phyloP scores from a whole-genome alignment of 345 rosid species.

The Laguncularia racemosa region DNA sequence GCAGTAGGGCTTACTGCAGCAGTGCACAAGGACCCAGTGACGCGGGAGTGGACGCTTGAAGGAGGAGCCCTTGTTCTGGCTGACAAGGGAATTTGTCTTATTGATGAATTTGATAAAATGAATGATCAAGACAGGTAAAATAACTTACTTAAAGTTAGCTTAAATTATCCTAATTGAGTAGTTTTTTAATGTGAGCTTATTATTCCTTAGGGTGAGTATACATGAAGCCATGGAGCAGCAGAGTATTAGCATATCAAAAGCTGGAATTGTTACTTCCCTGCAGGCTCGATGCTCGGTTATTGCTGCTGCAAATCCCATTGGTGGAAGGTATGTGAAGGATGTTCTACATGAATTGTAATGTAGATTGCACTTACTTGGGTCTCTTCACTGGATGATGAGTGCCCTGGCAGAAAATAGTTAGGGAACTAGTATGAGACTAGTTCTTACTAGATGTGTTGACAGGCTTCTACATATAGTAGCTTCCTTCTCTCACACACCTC shows the following conservation, averaged over 20 bases:
- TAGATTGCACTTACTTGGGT: too few species aligned
- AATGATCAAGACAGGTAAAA: conserved; percentile 94
- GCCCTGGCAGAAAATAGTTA: too few species aligned
- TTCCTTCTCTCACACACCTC: too few species aligned
- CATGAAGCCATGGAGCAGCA: conserved; percentile 99
- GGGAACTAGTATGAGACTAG: too few species aligned
- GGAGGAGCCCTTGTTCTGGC: conserved; percentile 99
- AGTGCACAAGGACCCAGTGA: conserved; percentile 98
- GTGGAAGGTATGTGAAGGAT: conserved; percentile 64
- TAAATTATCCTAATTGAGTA: too few species aligned
- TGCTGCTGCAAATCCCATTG: conserved; percentile 94
- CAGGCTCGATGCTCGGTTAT: conserved; percentile 99
- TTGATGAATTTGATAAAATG: conserved; percentile 99
- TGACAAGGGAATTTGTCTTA: conserved; percentile 91
- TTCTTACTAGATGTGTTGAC: too few species aligned
- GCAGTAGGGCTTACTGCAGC: conserved; percentile 99
- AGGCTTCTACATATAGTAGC: too few species aligned
- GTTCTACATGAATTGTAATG: not conserved
- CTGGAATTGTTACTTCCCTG: conserved; percentile 96
- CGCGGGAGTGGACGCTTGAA: conserved; percentile 99
- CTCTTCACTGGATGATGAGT: too few species aligned
- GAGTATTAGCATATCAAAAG: conserved; percentile 98
- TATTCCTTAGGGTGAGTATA: conserved; percentile 76
- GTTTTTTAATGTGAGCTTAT: not conserved
- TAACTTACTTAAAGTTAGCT: not conserved